Percentiles rank a stretch among this genome's conserved stretches.
phyloP scores from a whole-genome alignment of 768 basidiomycete species.

The Tylopilus vinaceipallidus region DNA sequence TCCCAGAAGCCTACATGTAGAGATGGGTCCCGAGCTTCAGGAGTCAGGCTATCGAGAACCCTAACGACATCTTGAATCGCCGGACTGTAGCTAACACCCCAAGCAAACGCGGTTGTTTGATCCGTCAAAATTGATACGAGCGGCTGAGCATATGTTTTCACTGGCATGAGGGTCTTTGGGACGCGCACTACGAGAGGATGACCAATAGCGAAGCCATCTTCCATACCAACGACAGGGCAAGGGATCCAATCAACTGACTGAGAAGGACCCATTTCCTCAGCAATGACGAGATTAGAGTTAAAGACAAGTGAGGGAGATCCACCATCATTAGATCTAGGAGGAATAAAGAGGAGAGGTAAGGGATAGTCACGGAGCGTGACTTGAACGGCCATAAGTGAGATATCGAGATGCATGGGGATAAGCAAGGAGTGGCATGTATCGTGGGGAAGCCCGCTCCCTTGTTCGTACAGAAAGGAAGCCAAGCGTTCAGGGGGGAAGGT shows the following conservation, averaged over 20 bases:
- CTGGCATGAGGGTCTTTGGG: conserved; percentile 93
- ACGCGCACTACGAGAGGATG: conserved; percentile 57
- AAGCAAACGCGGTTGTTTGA: conserved; percentile 71
- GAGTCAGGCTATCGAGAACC: conserved; percentile 77
- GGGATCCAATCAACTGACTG: conserved; percentile 70
- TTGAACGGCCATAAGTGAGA: conserved; percentile 59
- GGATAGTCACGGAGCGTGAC: conserved; percentile 84
- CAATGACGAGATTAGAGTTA: conserved; percentile 77
- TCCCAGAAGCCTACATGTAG: conserved; percentile 93
- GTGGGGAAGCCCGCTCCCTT: conserved; percentile 65
- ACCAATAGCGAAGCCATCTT: conserved; percentile 50
- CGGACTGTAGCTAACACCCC: conserved; percentile 87
- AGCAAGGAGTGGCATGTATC: conserved; percentile 76
- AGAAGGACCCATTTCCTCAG: conserved; percentile 77
- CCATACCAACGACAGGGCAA: conserved; percentile 58
- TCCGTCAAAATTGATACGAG: conserved; percentile 63
- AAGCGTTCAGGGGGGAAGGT: conserved; percentile 56
- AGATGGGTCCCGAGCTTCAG: conserved; percentile 76
- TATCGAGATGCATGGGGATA: conserved; percentile 76
- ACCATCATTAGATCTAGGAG: conserved; percentile 38
- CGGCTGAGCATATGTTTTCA: conserved; percentile 87
- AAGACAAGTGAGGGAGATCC: conserved; percentile 54
- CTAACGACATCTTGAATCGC: conserved; percentile 85
- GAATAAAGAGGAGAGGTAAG: conserved; percentile 77
- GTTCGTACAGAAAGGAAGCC: conserved; percentile 60